These are phyloP conservation scores for Aspergillus jensenii DNA, from an alignment of 2,329 filamentous ascomycete genomes.

Conservation along the genomic window DNA sequence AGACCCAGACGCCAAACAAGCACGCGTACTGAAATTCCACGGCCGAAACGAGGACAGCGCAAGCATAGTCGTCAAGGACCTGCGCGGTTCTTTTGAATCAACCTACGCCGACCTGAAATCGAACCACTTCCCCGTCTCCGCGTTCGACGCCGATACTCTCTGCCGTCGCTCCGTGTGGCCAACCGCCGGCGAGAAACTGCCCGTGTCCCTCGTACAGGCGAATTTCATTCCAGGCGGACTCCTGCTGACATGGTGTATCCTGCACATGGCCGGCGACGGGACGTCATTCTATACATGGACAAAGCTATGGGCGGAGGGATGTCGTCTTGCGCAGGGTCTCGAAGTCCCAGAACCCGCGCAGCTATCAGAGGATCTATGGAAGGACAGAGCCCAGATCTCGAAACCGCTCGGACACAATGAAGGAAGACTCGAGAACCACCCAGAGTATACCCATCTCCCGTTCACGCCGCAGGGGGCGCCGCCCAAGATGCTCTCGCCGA, in stretches of 20 bases:
- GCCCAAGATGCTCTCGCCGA: constrained; percentile 32
- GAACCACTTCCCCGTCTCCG: constrained; percentile 46
- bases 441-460: constrained; percentile 32
- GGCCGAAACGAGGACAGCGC: background rate
- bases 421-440: constrained; percentile 30
- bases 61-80: background rate
- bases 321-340: constrained; percentile 30
- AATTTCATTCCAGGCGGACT: constrained; percentile 53
- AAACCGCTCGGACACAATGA: constrained; percentile 29
- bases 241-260: constrained; percentile 42
- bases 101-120: constrained; percentile 10
- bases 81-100: background rate
- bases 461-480: constrained; percentile 30
- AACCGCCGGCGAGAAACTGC: constrained; percentile 42
- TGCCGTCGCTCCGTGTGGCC: constrained; percentile 23
- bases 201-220: constrained; percentile 44
- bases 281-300: constrained; percentile 33
- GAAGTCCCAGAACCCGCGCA: constrained; percentile 21
- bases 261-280: constrained; percentile 38
- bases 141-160: constrained; percentile 49
- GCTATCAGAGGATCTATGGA: constrained; percentile 29
- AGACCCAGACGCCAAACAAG: constrained; percentile 30
- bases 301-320: constrained; percentile 38
- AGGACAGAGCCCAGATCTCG: constrained; percentile 30
- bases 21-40: constrained; percentile 33